Base-by-base conservation (phyloP, 192 early-diverging fungal species). In the Spizellomyces punctatus region DNA sequence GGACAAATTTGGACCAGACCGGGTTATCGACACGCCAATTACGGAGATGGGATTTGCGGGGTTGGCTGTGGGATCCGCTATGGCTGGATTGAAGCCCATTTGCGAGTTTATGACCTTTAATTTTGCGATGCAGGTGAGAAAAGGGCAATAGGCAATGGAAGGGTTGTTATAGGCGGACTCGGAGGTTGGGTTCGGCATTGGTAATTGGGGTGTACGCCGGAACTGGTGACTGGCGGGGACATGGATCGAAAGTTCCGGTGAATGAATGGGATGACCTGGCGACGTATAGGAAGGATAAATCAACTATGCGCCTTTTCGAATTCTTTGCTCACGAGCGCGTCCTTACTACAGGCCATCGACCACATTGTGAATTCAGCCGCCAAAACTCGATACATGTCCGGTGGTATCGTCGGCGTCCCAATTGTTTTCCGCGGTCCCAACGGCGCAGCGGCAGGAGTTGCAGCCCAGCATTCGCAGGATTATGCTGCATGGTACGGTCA, bases 61-160 rank as follows among this genome's bases (percentile, higher is more conserved):
- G 79, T 85, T 99, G 58, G 96, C 96, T 76, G 89, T 95, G 60
- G 96, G 96, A 56, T 91, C 95, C 44, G 96, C 95, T 43, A 86
- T 99, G 69, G 85, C 89, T 69, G 96, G 96, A 49, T 86, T 96
- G 61, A 93, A 91, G 84, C 96, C 96, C 42, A 90, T 99, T 67
- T 99, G 96, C 88, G 95, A 99, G 86, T 99, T 99, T 82, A 99
- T 99, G 96, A 99, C 96, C 68, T 98, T 94, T 81, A 99, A 99
- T 92, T 99, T 99, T 88, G 93, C 95, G 44, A 95, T 99, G 94
- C 96, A 99, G 89, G 93, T 94, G 81, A 75, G 71, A 22, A 19
- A 54, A n/a, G 27, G 27, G 27, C 27, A 36, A 36, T 36, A 36
- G 27, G 27, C 27, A 36, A 36, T 36, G 27, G 27, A 36, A 36